A percentile compares a stretch with the other conserved stretches of the same genome.
Conservation (phyloP, 257 asterid genomes). For the Solanum pinnatisectum region DNA sequence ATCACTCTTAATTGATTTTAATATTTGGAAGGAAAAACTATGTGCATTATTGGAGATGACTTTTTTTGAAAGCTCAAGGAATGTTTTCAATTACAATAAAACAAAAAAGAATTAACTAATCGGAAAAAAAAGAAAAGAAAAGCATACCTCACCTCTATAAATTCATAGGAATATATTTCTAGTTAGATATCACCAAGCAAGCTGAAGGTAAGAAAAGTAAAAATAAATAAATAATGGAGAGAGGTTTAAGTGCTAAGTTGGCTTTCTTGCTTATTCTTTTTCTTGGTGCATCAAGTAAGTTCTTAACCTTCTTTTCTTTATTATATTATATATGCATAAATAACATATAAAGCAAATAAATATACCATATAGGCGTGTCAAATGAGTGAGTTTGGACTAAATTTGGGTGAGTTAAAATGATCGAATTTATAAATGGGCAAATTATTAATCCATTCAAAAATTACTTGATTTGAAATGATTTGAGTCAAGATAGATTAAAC, state of each 20-base stretch:
- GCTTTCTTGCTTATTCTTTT: not conserved
- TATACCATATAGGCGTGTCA: not conserved
- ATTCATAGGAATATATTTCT: not conserved
- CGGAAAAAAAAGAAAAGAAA: not conserved
- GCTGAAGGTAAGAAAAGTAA: not conserved
- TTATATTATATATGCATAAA: too few relatives aligned
- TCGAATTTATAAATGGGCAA: too few relatives aligned
- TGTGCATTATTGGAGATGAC: not conserved
- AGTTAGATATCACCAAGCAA: not conserved
- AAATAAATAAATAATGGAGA: not conserved
- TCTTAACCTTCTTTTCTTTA: not conserved
- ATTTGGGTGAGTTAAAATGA: not conserved
- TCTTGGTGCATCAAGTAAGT: not conserved
- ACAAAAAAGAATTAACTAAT: too few relatives aligned
- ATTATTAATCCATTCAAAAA: too few relatives aligned
- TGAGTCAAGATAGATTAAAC: not conserved
- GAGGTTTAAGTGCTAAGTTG: not conserved
- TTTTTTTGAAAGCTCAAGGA: not conserved
- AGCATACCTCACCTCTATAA: not conserved
- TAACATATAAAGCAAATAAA: too few relatives aligned
- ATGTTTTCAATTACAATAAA: not conserved
- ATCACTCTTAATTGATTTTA: not conserved
- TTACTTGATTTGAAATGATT: not conserved
- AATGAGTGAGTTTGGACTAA: not conserved
- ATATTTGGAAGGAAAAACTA: not conserved